Conservation (phyloP, 441 rosid species). For the Gossypium laxum region DNA sequence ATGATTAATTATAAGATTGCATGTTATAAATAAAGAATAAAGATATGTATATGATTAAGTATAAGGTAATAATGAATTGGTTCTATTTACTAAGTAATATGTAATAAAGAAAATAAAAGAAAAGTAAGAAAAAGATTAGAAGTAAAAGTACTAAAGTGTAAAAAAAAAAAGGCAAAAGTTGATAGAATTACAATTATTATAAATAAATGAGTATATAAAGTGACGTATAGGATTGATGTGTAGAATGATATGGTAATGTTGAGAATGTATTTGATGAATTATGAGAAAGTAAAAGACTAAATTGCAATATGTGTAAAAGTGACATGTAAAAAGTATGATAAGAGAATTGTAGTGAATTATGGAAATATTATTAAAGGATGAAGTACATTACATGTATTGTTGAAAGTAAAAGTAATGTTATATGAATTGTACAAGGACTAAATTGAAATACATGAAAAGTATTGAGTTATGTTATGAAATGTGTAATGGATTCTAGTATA, state of each 20-base stretch:
- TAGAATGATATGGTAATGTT: not conserved
- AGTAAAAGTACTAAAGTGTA: not conserved
- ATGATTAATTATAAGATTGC: not conserved
- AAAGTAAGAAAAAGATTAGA: not conserved
- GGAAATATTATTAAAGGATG: not conserved
- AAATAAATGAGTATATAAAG: not conserved
- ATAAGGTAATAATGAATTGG: not conserved
- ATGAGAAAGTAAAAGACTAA: not conserved
- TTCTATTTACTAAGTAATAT: not conserved
- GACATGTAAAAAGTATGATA: not conserved
- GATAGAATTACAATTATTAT: not conserved
- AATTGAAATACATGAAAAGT: not conserved
- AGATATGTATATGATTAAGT: not conserved
- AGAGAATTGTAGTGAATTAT: not conserved
- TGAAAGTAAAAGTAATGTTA: not conserved
- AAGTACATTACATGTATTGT: not conserved
- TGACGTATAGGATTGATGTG: not conserved
- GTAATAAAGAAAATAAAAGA: not conserved
- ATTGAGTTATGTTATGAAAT: not conserved
- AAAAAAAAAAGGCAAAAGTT: not conserved
- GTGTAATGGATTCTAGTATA: not conserved
- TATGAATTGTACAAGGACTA: not conserved
- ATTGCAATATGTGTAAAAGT: not conserved
- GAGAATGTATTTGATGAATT: not conserved
- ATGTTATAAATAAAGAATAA: not conserved